These are phyloP conservation scores for Filosporella fistucella DNA, from an alignment of 495 filamentous ascomycete genomes.

Conservation along the genomic window DNA sequence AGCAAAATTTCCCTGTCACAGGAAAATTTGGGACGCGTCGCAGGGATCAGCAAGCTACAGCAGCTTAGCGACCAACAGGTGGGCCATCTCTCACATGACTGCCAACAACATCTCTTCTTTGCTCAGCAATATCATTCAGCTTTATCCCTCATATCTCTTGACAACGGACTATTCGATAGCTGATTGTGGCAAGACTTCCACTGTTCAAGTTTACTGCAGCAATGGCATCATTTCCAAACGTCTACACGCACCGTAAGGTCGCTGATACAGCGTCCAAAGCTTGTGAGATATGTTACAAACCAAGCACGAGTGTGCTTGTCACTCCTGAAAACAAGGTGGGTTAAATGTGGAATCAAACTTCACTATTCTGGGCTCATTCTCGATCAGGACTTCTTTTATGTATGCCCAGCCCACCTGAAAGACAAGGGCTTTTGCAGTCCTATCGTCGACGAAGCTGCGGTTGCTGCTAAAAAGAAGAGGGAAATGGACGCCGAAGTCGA, in stretches of 20 bases:
- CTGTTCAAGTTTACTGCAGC: too few species aligned
- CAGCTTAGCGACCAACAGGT: too few species aligned
- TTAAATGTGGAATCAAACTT: constrained; percentile 6
- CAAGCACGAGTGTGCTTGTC: constrained; percentile 79
- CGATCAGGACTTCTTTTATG: constrained; percentile 85
- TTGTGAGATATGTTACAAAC: constrained; percentile 90
- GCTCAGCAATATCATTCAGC: too few species aligned
- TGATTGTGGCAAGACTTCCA: too few species aligned
- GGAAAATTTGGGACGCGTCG: not conserved
- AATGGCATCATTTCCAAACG: constrained; percentile 56
- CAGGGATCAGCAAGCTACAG: too few species aligned
- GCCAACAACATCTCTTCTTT: too few species aligned
- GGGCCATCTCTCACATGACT: too few species aligned
- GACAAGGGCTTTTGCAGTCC: constrained; percentile 79
- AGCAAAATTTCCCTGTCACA: constrained; percentile 6
- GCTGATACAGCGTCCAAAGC: constrained; percentile 77
- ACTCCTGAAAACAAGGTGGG: constrained; percentile 85
- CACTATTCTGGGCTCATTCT: not conserved
- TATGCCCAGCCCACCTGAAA: constrained; percentile 79
- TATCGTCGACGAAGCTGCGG: constrained; percentile 70
- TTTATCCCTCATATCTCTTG: not conserved
- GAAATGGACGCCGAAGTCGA: constrained; percentile 69
- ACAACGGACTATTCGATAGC: too few species aligned
- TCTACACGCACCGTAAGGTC: constrained; percentile 84
- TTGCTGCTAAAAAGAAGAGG: constrained; percentile 62